phyloP scores from a whole-genome alignment of 371 early-diverging fungal genomes.

The Nematocida ironsii region DNA sequence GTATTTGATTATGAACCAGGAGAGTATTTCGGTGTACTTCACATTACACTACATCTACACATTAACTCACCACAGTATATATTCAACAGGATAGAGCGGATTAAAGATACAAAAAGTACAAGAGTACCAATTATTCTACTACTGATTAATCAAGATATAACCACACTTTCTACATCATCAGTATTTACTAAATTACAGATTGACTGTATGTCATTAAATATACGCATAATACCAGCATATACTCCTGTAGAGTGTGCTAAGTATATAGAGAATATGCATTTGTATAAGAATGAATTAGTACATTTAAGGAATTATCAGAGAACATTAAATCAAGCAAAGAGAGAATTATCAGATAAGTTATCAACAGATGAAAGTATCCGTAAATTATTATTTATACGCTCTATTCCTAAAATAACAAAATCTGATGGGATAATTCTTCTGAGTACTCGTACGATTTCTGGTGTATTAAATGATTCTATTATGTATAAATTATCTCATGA shows the following conservation, averaged over 20 bases:
- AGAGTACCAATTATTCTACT: constrained; percentile 21
- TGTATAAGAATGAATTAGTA: neutral
- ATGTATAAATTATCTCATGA: no score
- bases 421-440: constrained; percentile 16
- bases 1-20: constrained; percentile 45
- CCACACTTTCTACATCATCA: neutral
- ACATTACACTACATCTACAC: constrained; percentile 16
- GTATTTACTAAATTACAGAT: constrained; percentile 15
- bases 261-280: constrained; percentile 39
- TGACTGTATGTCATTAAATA: constrained; percentile 3
- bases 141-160: constrained; percentile 6
- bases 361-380: neutral
- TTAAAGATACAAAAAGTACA: constrained; percentile 8
- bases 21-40: constrained; percentile 26
- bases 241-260: constrained; percentile 25
- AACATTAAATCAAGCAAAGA: constrained; percentile 1
- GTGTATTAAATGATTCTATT: neutral
- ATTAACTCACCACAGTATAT: constrained; percentile 21
- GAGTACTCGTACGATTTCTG: neutral
- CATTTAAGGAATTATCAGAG: neutral
- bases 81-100: constrained; percentile 7
- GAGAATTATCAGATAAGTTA: neutral
- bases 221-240: constrained; percentile 6
- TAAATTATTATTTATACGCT: constrained; percentile 14
- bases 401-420: constrained; percentile 29